Evolutionary conservation across 805 yeast genomes (phyloP), one percentile per base, ranked within the genome.

Genomic region (Ogataea henricii): DNA sequence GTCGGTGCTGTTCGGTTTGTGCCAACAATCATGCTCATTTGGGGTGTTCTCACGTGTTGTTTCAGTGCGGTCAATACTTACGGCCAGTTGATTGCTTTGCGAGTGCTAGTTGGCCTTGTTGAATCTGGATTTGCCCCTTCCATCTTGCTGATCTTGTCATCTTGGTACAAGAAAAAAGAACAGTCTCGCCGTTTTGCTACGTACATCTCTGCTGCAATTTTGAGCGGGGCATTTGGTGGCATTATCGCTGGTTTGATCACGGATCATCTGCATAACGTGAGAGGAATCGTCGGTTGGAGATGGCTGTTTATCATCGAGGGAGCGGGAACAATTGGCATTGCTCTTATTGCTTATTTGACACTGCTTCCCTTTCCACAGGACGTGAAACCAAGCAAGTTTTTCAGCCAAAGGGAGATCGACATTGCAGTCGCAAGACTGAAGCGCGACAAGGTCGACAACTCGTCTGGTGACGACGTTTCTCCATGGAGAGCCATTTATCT

Each of bases 221-320:
- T 78, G 2, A 60, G 79, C 18, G 64, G 78, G 26, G 83, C 52
- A 65, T 43, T 44, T 40, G 51, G 53, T 25, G 57, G 60, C 25
- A 46, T 55, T 13, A 48, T 58, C 36, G 59, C 78, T 0, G 76
- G 73, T 46, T 85, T 77, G 0, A 63, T 82, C 27, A 67, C 79
- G 40, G 67, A 67, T 43, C 65, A 66, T 47, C 55, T 72, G 26
- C 59, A 65, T 40, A 59, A 82, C 51, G 71, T 80, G 35, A 76
- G 81, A 14, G 77, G 77, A 4, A 58, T 70, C 18, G 70, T 63
- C 10, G 78, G 79, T 22, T 77, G 80, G 80, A 64, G 78, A 47
- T 79, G 79, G 76, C 65, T 79, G 33, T 79, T 71, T 58, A 70
- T 79, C 47, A 67, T 79, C 40, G 83, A 79, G 52, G 80, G 78